Conservation (phyloP, 352 stramenopile species). For the Globisporangium apiculatum region DNA sequence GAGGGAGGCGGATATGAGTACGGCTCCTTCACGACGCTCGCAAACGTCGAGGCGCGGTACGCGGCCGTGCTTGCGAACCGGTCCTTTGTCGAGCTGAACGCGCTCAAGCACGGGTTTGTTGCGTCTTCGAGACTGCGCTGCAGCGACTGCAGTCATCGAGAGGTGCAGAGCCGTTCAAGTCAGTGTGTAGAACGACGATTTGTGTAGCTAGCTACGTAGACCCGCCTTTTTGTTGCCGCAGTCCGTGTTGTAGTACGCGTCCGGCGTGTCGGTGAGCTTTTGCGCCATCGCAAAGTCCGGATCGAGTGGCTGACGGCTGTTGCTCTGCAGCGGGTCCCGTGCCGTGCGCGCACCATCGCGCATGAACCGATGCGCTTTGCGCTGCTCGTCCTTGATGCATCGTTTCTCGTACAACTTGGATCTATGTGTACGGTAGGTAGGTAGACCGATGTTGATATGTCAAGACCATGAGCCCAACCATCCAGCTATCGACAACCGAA, state of each 20-base stretch:
- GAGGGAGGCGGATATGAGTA: slow-evolving; percentile 22
- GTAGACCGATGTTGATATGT: background rate
- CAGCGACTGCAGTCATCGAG: slow-evolving; percentile 22
- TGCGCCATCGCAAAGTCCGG: slow-evolving; percentile 30
- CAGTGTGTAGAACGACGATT: no score
- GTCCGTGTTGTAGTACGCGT: slow-evolving; percentile 61
- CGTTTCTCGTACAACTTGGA: slow-evolving; percentile 61
- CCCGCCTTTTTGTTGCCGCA: slow-evolving; percentile 46
- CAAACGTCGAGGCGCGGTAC: slow-evolving; percentile 61
- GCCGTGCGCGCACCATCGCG: slow-evolving; percentile 28
- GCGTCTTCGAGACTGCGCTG: slow-evolving; percentile 36
- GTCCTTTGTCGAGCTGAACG: slow-evolving; percentile 61
- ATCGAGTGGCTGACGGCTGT: slow-evolving; percentile 37
- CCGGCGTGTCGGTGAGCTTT: slow-evolving; percentile 39
- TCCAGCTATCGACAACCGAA: background rate
- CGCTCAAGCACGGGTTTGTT: slow-evolving; percentile 38
- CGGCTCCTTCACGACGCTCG: slow-evolving; percentile 64
- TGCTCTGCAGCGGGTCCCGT: slow-evolving; percentile 16
- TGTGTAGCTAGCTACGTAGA: background rate
- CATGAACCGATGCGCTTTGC: slow-evolving; percentile 45
- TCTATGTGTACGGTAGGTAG: slow-evolving; percentile 14
- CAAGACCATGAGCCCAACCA: no score
- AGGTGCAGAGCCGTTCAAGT: background rate
- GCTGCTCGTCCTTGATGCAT: slow-evolving; percentile 59
- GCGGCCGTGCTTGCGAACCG: slow-evolving; percentile 56